Evolutionary conservation across 2,329 filamentous ascomycete genomes (phyloP).

Genomic region (Herpotrichia juniperi): DNA sequence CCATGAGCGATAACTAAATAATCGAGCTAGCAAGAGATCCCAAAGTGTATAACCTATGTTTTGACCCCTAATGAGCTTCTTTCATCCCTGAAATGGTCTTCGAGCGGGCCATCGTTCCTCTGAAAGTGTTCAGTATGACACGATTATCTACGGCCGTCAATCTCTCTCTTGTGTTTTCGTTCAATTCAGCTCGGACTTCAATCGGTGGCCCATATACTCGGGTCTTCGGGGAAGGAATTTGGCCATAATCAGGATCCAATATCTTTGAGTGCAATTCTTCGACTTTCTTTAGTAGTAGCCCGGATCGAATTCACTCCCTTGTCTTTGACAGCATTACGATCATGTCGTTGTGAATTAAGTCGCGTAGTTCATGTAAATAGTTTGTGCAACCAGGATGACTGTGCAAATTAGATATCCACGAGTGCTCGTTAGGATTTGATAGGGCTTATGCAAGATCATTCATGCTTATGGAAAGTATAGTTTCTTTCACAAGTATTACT

Average conservation of each 20-base stretch:
- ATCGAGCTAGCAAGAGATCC: too few relatives aligned
- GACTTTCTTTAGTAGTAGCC: conserved; percentile 2
- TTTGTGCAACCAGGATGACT: conserved; percentile 11
- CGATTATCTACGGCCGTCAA: too few relatives aligned
- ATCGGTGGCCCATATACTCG: background rate
- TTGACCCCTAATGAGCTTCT: too few relatives aligned
- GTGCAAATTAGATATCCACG: conserved; percentile 17
- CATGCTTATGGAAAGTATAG: conserved; percentile 10
- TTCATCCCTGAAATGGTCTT: too few relatives aligned
- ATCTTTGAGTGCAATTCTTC: conserved; percentile 5
- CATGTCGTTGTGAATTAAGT: conserved; percentile 21
- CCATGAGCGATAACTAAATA: too few relatives aligned
- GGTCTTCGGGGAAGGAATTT: background rate
- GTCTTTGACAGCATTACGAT: conserved; percentile 9
- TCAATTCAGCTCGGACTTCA: conserved; percentile 3
- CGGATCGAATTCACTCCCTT: conserved; percentile 4
- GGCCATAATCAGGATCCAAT: background rate
- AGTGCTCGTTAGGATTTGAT: background rate
- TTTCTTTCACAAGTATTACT: conserved; percentile 14
- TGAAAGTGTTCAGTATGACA: too few relatives aligned
- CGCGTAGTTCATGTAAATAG: conserved; percentile 21
- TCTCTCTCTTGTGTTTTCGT: background rate
- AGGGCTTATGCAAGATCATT: background rate
- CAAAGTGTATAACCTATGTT: too few relatives aligned
- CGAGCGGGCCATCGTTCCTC: too few relatives aligned